phyloP scores from a whole-genome alignment of 2,329 filamentous ascomycete genomes.

The Allantophomopsis lycopodina region DNA sequence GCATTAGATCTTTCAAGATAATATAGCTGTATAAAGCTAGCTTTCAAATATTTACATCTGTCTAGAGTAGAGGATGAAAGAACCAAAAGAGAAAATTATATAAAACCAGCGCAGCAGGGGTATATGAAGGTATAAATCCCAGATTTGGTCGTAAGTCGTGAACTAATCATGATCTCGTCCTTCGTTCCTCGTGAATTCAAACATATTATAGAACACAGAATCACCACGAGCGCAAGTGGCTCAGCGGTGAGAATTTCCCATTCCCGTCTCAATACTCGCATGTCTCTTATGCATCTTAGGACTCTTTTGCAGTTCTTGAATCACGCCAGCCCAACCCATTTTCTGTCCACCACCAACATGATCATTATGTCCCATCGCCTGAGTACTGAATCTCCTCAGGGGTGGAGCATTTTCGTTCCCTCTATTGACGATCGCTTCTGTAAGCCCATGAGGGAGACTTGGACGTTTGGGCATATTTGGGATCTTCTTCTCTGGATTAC shows the following conservation, averaged over 20 bases:
- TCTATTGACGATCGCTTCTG: constrained; percentile 14
- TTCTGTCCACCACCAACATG: constrained; percentile 31
- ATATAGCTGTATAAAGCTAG: too few species aligned
- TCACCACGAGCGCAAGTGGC: too few species aligned
- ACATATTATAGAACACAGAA: too few species aligned
- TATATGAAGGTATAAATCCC: too few species aligned
- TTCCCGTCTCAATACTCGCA: constrained; percentile 45
- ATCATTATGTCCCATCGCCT: constrained; percentile 37
- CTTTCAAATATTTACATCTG: too few species aligned
- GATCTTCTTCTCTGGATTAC: constrained; percentile 11
- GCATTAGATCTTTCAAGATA: too few species aligned
- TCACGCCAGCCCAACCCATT: constrained; percentile 47
- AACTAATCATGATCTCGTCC: too few species aligned
- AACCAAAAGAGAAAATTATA: too few species aligned
- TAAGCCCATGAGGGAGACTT: constrained; percentile 10
- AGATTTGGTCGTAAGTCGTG: too few species aligned
- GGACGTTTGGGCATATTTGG: constrained; percentile 11
- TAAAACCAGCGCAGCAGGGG: too few species aligned
- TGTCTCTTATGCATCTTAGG: constrained; percentile 47
- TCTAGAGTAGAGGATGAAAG: too few species aligned
- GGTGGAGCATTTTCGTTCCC: constrained; percentile 25
- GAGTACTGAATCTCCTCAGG: constrained; percentile 37
- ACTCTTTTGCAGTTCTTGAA: constrained; percentile 46
- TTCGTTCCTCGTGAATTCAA: too few species aligned
- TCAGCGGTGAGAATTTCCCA: constrained; percentile 20